A percentile compares a stretch with the other conserved stretches of the same genome.
Conservation (phyloP, 257 asterid genomes). For the Fraxinus pennsylvanica region DNA sequence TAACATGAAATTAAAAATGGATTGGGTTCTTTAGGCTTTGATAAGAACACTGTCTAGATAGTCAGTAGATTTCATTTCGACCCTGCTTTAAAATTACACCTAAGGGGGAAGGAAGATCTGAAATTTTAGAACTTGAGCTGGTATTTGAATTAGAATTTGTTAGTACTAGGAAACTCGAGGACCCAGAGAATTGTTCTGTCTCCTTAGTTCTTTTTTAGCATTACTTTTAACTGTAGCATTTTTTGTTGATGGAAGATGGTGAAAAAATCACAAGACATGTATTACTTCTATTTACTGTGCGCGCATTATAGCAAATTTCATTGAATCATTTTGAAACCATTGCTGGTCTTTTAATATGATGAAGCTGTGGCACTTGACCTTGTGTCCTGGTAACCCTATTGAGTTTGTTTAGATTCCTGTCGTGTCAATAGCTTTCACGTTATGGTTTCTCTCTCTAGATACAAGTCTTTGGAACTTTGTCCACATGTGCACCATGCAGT, state of each 20-base stretch:
- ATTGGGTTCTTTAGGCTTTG: background rate
- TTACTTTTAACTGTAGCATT: background rate
- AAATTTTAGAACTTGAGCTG: background rate
- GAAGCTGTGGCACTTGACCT: background rate
- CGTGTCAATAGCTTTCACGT: background rate
- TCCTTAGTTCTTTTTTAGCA: background rate
- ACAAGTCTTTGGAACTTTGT: background rate
- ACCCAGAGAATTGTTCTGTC: background rate
- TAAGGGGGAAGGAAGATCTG: background rate
- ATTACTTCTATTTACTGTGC: background rate
- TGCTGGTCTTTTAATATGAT: background rate
- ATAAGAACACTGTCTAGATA: too few relatives aligned
- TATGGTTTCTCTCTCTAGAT: background rate
- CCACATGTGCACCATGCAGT: background rate
- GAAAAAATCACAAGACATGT: background rate
- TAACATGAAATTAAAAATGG: background rate
- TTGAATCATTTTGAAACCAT: background rate
- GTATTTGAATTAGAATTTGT: too few relatives aligned
- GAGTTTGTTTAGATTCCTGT: background rate
- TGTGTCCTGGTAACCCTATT: background rate
- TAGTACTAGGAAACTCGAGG: background rate
- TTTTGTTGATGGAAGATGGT: background rate
- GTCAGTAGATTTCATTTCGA: background rate
- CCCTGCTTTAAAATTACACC: background rate
- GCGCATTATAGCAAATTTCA: background rate